phyloP scores from a whole-genome alignment of 2,329 filamentous ascomycete genomes.

The Colletotrichum cordylinicola region DNA sequence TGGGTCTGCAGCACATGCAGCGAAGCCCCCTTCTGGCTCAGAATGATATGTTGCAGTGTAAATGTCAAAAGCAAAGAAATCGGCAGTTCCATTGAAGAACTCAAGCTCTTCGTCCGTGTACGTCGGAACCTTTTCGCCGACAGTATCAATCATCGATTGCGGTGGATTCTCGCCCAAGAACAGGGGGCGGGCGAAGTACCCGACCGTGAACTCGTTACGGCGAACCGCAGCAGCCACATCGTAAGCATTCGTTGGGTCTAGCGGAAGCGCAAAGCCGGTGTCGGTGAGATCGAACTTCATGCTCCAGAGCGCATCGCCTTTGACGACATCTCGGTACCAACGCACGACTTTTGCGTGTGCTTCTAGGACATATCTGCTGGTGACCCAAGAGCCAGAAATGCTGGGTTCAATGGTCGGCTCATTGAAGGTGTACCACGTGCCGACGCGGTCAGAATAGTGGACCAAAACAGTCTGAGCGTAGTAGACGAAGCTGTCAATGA shows the following conservation, averaged over 20 bases:
- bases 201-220: slow-evolving; percentile 53
- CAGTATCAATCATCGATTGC: slow-evolving; percentile 47
- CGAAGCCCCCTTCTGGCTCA: not conserved
- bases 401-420: slow-evolving; percentile 50
- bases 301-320: slow-evolving; percentile 49
- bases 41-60: slow-evolving; percentile 47
- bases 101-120: slow-evolving; percentile 50
- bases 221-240: slow-evolving; percentile 51
- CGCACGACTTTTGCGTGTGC: slow-evolving; percentile 52
- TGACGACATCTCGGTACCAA: slow-evolving; percentile 60
- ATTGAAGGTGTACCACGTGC: slow-evolving; percentile 59
- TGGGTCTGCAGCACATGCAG: not conserved
- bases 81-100: slow-evolving; percentile 54
- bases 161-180: slow-evolving; percentile 58
- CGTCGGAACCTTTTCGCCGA: slow-evolving; percentile 45
- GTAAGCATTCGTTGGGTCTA: slow-evolving; percentile 33
- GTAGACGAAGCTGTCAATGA: slow-evolving; percentile 56
- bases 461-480: slow-evolving; percentile 58
- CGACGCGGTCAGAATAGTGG: slow-evolving; percentile 56
- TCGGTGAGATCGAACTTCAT: slow-evolving; percentile 47
- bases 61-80: slow-evolving; percentile 63
- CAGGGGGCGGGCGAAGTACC: slow-evolving; percentile 56
- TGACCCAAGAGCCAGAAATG: slow-evolving; percentile 36
- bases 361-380: slow-evolving; percentile 46
- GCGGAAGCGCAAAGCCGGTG: slow-evolving; percentile 55